Evolutionary conservation across 495 filamentous ascomycete genomes (phyloP), one percentile per base, ranked within the genome.

Genomic region (Podospora didyma): DNA sequence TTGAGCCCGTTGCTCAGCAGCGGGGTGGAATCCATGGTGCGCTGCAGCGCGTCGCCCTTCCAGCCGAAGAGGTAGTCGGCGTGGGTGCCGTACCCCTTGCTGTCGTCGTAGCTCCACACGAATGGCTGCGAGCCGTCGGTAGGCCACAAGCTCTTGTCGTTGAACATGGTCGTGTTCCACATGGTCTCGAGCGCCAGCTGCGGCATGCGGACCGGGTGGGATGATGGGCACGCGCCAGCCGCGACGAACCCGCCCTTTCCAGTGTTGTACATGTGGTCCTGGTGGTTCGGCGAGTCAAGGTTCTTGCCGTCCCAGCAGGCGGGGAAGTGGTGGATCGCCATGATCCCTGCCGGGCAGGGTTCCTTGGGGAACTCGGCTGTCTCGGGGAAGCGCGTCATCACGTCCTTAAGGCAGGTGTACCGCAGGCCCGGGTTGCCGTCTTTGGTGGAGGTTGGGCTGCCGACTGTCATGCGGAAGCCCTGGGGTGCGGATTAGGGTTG

Each of bases 281-380:
- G 70, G 64, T 81, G 79, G 63, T 82, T 75, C 14, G 73, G 69
- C 54, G 73, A 79, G 64, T 80, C 78, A 7, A 80, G 67, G 59
- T 79, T 80, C 61, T 75, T 72, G 41, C 79, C 79, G 62, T 82
- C 79, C 79, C 79, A 81, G 62, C 75, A 73, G 23, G 73, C 67
- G 20, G 75, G 75, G 62, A 77, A 79, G 59, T 79, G 75, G 58
- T 79, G 75, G 23, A 75, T 71, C 0, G 73, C 60, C 62, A 79
- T 75, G 60, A 79, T 73, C 35, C 73, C 73, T 21, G 58, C 75
- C 17, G 62, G 58, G 60, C 75, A 79, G 1, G 74, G 73, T 53
- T 41, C 59, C 20, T 59, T 60, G 22, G 75, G 75, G 67, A 79
- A 74, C 56, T 77, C 69, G 7, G 60, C 60, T 41, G 71, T 67